Evolutionary conservation across 2,329 filamentous ascomycete species (phyloP).

Genomic region (Cordyceps cicadae): DNA sequence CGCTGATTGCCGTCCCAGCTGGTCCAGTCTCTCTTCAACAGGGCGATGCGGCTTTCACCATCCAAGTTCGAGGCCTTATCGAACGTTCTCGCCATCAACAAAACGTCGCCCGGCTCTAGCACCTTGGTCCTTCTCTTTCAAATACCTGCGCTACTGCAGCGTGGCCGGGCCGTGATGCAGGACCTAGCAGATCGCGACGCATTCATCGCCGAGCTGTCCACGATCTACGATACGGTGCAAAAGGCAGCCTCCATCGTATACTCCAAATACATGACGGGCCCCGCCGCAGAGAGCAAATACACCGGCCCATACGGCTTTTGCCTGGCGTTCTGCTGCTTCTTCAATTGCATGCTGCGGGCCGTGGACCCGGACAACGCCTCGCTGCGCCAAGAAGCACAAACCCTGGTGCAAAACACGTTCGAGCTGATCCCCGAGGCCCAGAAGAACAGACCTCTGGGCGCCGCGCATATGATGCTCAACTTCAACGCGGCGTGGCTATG

Average conservation of each 20-base stretch:
- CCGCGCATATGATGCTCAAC: slow-evolving; percentile 3
- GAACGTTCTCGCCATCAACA: not conserved
- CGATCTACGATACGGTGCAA: not conserved
- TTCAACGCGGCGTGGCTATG: slow-evolving; percentile 2
- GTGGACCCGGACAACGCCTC: not conserved
- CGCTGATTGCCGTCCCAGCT: not conserved
- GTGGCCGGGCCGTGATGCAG: not conserved
- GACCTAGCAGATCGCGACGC: not conserved
- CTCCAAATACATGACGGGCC: not conserved
- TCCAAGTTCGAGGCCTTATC: not conserved
- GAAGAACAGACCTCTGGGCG: not conserved
- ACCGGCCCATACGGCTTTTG: not conserved
- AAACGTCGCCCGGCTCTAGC: not conserved
- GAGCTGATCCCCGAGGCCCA: not conserved
- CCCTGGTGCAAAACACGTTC: not conserved
- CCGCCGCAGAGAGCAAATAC: not conserved
- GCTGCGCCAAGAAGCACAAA: not conserved
- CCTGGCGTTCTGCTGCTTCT: slow-evolving; percentile 2
- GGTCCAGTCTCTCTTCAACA: slow-evolving; percentile 7
- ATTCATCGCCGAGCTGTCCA: not conserved
- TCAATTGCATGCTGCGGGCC: slow-evolving; percentile 6
- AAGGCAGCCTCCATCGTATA: not conserved
- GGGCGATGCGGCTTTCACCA: not conserved
- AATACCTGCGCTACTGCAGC: slow-evolving; percentile 1
- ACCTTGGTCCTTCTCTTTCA: not conserved